phyloP scores from a whole-genome alignment of 192 early-diverging fungal genomes.

The Umbelopsis ramanniana region DNA sequence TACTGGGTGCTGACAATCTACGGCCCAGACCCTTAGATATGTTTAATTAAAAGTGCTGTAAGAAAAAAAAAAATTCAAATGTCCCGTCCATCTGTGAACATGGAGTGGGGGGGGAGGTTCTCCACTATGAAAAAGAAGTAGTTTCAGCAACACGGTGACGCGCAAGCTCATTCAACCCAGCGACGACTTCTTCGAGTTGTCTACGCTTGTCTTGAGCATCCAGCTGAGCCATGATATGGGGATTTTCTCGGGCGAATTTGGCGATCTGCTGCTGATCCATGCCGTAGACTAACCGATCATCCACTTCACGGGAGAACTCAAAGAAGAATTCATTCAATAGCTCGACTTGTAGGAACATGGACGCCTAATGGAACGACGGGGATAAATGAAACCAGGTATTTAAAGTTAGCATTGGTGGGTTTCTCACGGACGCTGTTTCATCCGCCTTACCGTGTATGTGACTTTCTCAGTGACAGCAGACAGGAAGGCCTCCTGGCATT shows the following conservation, averaged over 20 bases:
- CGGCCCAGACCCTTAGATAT: too few relatives aligned
- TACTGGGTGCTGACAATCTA: too few relatives aligned
- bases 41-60: too few relatives aligned
- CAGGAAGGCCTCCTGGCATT: conserved; percentile 91
- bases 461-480: conserved; percentile 89
- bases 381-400: not conserved
- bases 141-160: conserved; percentile 45
- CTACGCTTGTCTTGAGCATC: conserved; percentile 78
- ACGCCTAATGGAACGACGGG: conserved; percentile 48
- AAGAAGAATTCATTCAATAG: conserved; percentile 96
- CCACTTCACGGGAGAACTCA: conserved; percentile 91
- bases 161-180: conserved; percentile 53
- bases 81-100: too few relatives aligned
- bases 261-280: conserved; percentile 72
- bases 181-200: conserved; percentile 76
- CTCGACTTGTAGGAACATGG: conserved; percentile 95
- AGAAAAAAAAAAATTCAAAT: too few relatives aligned
- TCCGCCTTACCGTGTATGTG: conserved; percentile 62
- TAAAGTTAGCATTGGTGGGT: not conserved
- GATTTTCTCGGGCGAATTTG: conserved; percentile 89
- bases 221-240: conserved; percentile 78
- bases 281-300: conserved; percentile 85
- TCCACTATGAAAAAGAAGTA: not conserved
- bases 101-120: too few relatives aligned
- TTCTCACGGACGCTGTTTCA: not conserved